Evolutionary conservation across 805 yeast genomes (phyloP).

Genomic region (Candida peoriensis): DNA sequence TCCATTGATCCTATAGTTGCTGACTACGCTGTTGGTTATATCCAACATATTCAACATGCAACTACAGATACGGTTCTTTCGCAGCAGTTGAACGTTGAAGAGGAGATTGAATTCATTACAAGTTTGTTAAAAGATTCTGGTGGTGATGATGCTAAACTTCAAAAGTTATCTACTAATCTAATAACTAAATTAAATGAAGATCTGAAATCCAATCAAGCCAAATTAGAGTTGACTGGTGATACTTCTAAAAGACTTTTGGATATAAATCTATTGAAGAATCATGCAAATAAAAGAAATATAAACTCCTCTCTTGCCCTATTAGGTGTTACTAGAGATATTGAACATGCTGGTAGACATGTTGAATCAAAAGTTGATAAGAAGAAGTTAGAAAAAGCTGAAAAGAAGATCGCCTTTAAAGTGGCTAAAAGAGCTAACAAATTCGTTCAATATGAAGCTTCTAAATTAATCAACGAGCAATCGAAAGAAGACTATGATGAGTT

Average conservation of each 20-base stretch:
- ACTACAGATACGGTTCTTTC: constrained; percentile 82
- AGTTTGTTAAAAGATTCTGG: constrained; percentile 77
- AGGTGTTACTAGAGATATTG: constrained; percentile 79
- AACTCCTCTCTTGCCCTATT: constrained; percentile 71
- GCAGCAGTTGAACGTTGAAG: constrained; percentile 58
- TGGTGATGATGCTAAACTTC: constrained; percentile 56
- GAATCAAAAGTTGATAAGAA: constrained; percentile 94
- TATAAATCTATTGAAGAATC: constrained; percentile 64
- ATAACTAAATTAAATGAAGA: constrained; percentile 45
- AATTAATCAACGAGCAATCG: constrained; percentile 54
- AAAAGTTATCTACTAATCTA: constrained; percentile 40
- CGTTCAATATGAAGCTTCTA: constrained; percentile 92
- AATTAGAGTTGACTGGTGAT: constrained; percentile 75
- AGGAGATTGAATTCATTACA: constrained; percentile 65
- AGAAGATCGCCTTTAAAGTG: constrained; percentile 94
- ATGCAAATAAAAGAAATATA: constrained; percentile 59
- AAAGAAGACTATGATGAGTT: constrained; percentile 87
- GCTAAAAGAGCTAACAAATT: constrained; percentile 81
- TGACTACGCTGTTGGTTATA: constrained; percentile 89
- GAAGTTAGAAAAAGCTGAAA: constrained; percentile 95
- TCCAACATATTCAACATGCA: constrained; percentile 70
- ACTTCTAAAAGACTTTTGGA: constrained; percentile 82
- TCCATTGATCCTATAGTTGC: constrained; percentile 78
- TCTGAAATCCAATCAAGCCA: constrained; percentile 63
- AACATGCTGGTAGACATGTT: constrained; percentile 85